A percentile compares a stretch with the other conserved stretches of the same genome.
Evolutionary conservation across 225 moss, liverwort and hornwort species (phyloP).

Genomic region (Ulota crispa): DNA sequence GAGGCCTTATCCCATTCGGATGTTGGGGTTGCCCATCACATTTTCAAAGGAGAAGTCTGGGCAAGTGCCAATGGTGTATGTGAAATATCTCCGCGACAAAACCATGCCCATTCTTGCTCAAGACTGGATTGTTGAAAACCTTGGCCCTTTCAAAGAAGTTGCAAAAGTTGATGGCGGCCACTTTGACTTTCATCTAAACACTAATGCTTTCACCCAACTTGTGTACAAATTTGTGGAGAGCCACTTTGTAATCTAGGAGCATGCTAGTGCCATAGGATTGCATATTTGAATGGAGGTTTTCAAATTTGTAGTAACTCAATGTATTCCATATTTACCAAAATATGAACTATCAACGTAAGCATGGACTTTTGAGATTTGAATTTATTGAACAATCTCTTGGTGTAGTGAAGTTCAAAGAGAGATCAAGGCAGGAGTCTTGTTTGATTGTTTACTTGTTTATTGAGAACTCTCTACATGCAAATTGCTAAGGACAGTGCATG

Average conservation of each 20-base stretch:
- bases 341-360: too few relatives aligned
- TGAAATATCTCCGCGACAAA: conserved; percentile 2
- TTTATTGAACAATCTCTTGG: too few relatives aligned
- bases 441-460: too few relatives aligned
- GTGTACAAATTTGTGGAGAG: not conserved
- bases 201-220: conserved; percentile 6
- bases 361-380: too few relatives aligned
- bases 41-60: not conserved
- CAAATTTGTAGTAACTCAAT: too few relatives aligned
- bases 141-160: not conserved
- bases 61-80: not conserved
- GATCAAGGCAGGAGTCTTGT: too few relatives aligned
- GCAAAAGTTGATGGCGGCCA: conserved; percentile 20
- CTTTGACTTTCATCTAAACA: not conserved
- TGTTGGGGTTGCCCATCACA: not conserved
- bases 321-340: too few relatives aligned
- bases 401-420: too few relatives aligned
- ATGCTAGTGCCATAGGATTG: too few relatives aligned
- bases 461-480: too few relatives aligned
- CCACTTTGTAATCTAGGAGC: not conserved
- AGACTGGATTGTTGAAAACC: not conserved
- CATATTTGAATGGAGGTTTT: too few relatives aligned
- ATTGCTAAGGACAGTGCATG: too few relatives aligned
- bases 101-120: not conserved
- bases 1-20: not conserved